Conservation (phyloP, 1,139 yeast species). For the Scheffersomyces parashehatae region DNA sequence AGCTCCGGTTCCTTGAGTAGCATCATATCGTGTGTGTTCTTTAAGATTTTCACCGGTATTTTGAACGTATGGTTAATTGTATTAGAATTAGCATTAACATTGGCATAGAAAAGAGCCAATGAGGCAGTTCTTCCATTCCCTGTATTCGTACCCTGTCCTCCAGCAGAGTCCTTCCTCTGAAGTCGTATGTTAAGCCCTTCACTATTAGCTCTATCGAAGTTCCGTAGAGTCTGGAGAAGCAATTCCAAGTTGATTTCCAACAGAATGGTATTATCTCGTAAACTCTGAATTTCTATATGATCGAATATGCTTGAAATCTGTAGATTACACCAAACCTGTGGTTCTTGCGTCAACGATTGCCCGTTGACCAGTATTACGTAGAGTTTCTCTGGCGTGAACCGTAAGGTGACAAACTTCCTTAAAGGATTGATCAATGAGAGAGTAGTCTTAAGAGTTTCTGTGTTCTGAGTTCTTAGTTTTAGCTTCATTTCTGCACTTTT, state of each 20-base stretch:
- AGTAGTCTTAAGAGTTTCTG: conserved; percentile 30
- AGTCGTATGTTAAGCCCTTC: conserved; percentile 54
- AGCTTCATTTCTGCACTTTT: conserved; percentile 27
- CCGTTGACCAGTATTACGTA: conserved; percentile 49
- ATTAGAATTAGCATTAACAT: conserved; percentile 30
- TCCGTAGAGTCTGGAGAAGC: conserved; percentile 52
- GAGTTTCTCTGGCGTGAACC: conserved; percentile 47
- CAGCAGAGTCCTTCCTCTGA: conserved; percentile 44
- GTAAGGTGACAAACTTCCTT: conserved; percentile 30
- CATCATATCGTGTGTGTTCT: conserved; percentile 43
- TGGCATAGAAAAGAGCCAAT: conserved; percentile 51
- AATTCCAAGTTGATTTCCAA: conserved; percentile 60
- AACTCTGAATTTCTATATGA: conserved; percentile 45
- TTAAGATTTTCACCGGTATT: conserved; percentile 56
- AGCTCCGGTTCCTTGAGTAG: conserved; percentile 50
- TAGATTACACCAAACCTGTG: conserved; percentile 64
- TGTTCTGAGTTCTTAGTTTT: conserved; percentile 31
- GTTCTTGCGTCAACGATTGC: conserved; percentile 46
- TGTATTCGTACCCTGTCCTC: conserved; percentile 23
- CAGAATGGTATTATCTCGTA: conserved; percentile 49
- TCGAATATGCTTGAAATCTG: conserved; percentile 46
- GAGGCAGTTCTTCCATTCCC: conserved; percentile 47
- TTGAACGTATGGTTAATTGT: conserved; percentile 58
- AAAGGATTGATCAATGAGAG: conserved; percentile 31
- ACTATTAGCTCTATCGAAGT: conserved; percentile 53